Conservation (phyloP, 2,329 filamentous ascomycete genomes). For the Clarireedia hainanense region DNA sequence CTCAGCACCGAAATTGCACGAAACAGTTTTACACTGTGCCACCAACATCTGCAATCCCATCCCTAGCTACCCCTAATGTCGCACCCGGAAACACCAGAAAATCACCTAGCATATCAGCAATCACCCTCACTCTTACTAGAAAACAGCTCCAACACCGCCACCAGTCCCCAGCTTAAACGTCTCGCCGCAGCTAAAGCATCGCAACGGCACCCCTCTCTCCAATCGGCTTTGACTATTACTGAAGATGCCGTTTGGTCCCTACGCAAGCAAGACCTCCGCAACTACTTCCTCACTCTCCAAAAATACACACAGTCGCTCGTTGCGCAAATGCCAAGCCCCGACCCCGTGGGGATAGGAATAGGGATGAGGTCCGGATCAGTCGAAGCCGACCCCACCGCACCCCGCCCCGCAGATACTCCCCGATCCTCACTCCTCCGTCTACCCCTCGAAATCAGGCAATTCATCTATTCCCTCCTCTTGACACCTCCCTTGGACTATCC, state of each 20-base stretch:
- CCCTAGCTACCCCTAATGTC: too few relatives aligned
- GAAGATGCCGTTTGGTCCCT: slow-evolving; percentile 21
- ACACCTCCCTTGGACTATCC: slow-evolving; percentile 12
- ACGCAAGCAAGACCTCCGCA: slow-evolving; percentile 19
- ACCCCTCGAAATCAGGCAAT: slow-evolving; percentile 20
- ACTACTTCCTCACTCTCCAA: slow-evolving; percentile 21
- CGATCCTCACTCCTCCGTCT: slow-evolving; percentile 17
- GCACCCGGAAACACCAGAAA: background rate
- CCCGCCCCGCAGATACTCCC: background rate
- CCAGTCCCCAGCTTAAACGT: background rate
- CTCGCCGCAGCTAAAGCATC: background rate
- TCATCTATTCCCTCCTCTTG: slow-evolving; percentile 19
- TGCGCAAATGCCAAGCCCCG: background rate
- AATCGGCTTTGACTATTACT: slow-evolving; percentile 15
- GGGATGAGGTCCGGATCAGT: background rate
- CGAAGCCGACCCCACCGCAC: background rate
- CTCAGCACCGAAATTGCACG: too few relatives aligned
- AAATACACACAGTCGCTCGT: slow-evolving; percentile 16
- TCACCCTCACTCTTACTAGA: too few relatives aligned
- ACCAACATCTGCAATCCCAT: too few relatives aligned
- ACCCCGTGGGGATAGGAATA: slow-evolving; percentile 7
- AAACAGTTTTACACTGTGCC: too few relatives aligned
- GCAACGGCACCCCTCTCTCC: background rate
- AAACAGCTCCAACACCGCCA: too few relatives aligned
- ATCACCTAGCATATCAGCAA: too few relatives aligned